Evolutionary conservation across 208 protist genomes (phyloP).

Genomic region (Crithidia expoeki): DNA sequence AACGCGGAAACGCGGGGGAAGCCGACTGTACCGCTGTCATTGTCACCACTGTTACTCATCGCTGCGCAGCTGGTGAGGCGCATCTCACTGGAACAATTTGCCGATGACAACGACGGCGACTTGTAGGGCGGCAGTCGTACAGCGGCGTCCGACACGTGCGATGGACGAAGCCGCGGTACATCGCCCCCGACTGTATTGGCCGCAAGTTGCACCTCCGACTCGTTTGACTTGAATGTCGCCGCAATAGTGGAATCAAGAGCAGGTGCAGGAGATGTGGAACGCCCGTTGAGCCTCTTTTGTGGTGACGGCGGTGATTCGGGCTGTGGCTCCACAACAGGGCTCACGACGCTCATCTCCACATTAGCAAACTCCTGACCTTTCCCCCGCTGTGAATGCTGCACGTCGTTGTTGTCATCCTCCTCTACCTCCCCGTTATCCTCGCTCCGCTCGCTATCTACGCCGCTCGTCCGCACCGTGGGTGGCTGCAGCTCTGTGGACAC

Average conservation of each 20-base stretch:
- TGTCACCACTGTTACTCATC: not conserved
- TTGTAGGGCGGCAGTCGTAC: not conserved
- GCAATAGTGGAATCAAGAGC: not conserved
- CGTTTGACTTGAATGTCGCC: not conserved
- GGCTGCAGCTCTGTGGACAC: conserved; percentile 19
- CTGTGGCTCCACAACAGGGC: not conserved
- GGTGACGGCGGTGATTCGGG: not conserved
- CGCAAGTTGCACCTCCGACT: not conserved
- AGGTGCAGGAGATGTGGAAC: not conserved
- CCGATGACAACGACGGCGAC: not conserved
- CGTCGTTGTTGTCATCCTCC: not conserved
- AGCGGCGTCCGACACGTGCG: conserved; percentile 3
- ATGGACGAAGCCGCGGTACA: conserved; percentile 21
- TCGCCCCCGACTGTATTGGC: not conserved
- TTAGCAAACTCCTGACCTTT: not conserved
- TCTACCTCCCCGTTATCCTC: not conserved
- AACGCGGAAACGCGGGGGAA: not conserved
- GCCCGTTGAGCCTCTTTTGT: not conserved
- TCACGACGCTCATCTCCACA: not conserved
- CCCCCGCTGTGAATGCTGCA: not conserved
- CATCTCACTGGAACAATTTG: not conserved
- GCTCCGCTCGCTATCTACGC: not conserved
- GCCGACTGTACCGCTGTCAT: not conserved
- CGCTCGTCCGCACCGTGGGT: not conserved
- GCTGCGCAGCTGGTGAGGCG: not conserved